Evolutionary conservation across 2,329 filamentous ascomycete genomes (phyloP), one percentile per base, ranked within the genome.

Genomic region (Acrodontium crateriforme): DNA sequence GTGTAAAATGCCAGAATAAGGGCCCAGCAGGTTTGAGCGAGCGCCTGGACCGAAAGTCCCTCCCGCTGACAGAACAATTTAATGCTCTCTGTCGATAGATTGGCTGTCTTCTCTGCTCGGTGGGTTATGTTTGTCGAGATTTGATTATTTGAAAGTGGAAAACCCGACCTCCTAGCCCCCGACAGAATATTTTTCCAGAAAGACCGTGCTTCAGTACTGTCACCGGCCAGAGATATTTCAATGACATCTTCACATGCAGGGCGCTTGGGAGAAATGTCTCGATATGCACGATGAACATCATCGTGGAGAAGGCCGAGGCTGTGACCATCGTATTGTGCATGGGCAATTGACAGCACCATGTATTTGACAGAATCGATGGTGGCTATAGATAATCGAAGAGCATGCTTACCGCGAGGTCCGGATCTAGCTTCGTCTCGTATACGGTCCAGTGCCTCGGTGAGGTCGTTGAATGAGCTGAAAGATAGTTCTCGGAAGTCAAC

Each of bases 241-340:
- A 91, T 55, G 13, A 74, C 64, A 1, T 53, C 38, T 19, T 68
- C 59, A 18, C 71, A 68, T 1, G 58, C 49, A 7, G 63, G 58
- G 4, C 72, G 62, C 1, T 50, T 19, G 3, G 41, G 38, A 8
- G 33, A 17, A 8, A 24, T 19, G 9, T 32, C 26, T 3, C 28
- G 21, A 37, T 91, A 92, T 2, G 75, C 71, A n/a, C 53, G 59
- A 10, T 63, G 53, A 1, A 93, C 65, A 43, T 89, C 74, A 23
- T 66, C 59, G 41, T 89, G 82, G 2, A 94, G 53, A 10, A 91
- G 56, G 3, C 63, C 61, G 9, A 94, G 65, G 3, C 84, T 92
- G 70, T 76, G 84, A 1, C 85, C 85, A 46, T 94, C 85, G 40
- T 94, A 94, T 12, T 93, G 62, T 2, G 84, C 82, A 53, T 94